phyloP scores from a whole-genome alignment of 1,139 yeast species.

The Yamadazyma aaseri region DNA sequence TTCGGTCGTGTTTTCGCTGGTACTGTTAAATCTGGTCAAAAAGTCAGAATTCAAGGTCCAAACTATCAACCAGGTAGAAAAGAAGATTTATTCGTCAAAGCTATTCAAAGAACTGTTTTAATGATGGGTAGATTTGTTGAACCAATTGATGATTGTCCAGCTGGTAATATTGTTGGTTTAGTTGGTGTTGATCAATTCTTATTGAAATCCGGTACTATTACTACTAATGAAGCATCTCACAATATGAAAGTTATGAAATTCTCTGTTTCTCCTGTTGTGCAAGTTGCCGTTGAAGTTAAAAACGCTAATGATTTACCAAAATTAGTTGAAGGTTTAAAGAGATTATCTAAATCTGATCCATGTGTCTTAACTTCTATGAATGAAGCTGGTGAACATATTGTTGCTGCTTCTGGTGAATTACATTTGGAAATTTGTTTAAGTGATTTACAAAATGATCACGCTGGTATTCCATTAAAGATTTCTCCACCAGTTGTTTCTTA shows the following conservation, averaged over 20 bases:
- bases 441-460: slow-evolving; percentile 98
- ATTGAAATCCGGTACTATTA: slow-evolving; percentile 98
- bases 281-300: slow-evolving; percentile 99
- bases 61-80: slow-evolving; percentile 98
- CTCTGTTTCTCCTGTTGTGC: slow-evolving; percentile 99
- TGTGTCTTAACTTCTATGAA: slow-evolving; percentile 88
- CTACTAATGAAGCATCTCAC: slow-evolving; percentile 96
- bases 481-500: slow-evolving; percentile 98
- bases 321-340: slow-evolving; percentile 99
- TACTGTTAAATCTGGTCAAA: slow-evolving; percentile 98
- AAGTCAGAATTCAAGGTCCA: slow-evolving; percentile 99
- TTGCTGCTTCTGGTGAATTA: slow-evolving; percentile 99
- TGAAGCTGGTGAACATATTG: slow-evolving; percentile 99
- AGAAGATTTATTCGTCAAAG: slow-evolving; percentile 95
- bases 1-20: slow-evolving; percentile 99
- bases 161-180: slow-evolving; percentile 99
- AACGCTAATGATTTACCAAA: slow-evolving; percentile 99
- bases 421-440: slow-evolving; percentile 97
- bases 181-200: slow-evolving; percentile 99
- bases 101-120: slow-evolving; percentile 98
- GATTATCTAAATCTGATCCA: slow-evolving; percentile 99
- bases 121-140: slow-evolving; percentile 99
- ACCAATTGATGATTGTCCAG: slow-evolving; percentile 99
- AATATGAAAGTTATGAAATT: slow-evolving; percentile 99
- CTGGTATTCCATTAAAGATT: slow-evolving; percentile 97